phyloP scores from a whole-genome alignment of 441 rosid species.

The Erysimum cheiri region DNA sequence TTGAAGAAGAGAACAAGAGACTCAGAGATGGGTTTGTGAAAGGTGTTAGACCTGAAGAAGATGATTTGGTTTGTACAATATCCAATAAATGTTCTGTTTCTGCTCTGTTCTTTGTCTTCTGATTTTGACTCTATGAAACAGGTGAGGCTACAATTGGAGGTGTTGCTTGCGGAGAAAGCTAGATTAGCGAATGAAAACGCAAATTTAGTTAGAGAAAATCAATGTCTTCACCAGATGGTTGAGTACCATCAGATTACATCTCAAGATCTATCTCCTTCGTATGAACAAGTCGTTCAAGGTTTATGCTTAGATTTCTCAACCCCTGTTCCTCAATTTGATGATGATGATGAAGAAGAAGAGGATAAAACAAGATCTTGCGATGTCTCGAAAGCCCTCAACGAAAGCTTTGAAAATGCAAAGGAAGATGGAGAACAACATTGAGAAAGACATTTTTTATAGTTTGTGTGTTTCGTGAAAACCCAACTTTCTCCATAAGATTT shows the following conservation, averaged over 20 bases:
- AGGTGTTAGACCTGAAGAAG: slow-evolving; percentile 88
- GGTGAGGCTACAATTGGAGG: slow-evolving; percentile 96
- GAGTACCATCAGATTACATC: slow-evolving; percentile 85
- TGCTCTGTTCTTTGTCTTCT: background rate
- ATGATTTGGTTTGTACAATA: slow-evolving; percentile 68
- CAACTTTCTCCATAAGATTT: background rate
- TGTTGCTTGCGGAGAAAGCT: slow-evolving; percentile 84
- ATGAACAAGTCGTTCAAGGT: slow-evolving; percentile 67
- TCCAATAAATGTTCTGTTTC: slow-evolving; percentile 2
- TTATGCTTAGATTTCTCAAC: slow-evolving; percentile 84
- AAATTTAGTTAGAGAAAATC: slow-evolving; percentile 77
- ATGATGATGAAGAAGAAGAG: slow-evolving; percentile 30
- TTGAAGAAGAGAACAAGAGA: slow-evolving; percentile 87
- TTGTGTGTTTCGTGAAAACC: background rate
- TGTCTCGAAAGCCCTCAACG: slow-evolving; percentile 38
- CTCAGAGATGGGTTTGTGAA: slow-evolving; percentile 72
- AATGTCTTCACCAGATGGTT: slow-evolving; percentile 82
- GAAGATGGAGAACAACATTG: slow-evolving; percentile 19
- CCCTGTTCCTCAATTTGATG: slow-evolving; percentile 48
- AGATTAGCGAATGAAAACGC: slow-evolving; percentile 87
- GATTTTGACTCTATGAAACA: slow-evolving; percentile 32
- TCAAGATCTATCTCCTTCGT: slow-evolving; percentile 76
- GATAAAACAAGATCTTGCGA: background rate
- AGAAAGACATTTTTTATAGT: background rate
- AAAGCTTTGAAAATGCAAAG: slow-evolving; percentile 27